Evolutionary conservation across 257 asterid genomes (phyloP).

Genomic region (Solanum chaucha): DNA sequence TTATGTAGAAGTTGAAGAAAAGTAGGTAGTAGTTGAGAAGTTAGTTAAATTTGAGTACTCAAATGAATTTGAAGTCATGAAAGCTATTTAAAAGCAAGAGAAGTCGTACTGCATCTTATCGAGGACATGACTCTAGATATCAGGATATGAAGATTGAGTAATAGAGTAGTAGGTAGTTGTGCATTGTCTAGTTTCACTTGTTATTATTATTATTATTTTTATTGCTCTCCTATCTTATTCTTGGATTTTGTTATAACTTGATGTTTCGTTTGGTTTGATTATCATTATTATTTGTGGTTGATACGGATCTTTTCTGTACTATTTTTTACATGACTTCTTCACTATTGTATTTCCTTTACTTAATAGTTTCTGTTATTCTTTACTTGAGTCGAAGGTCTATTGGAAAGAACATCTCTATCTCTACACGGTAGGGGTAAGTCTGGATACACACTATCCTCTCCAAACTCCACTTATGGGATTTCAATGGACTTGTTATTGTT

Average conservation of each 20-base stretch:
- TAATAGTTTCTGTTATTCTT: no score
- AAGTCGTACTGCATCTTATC: no score
- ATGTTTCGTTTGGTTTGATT: neutral
- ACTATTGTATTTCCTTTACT: no score
- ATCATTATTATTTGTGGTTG: neutral
- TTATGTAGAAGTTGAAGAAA: neutral
- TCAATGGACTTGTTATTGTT: neutral
- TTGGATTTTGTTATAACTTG: neutral
- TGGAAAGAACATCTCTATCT: no score
- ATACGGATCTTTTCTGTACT: fast-evolving
- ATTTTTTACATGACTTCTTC: fast-evolving
- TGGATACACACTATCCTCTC: neutral
- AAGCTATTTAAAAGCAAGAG: neutral
- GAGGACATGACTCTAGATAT: neutral
- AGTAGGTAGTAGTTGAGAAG: neutral
- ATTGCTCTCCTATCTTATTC: neutral
- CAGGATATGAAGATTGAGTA: neutral
- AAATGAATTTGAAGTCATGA: neutral
- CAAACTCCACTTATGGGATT: neutral
- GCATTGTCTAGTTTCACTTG: neutral
- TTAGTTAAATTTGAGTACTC: neutral
- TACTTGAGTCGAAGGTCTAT: neutral
- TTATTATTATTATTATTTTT: no score
- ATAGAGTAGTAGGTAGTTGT: neutral
- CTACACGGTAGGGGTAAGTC: neutral